A percentile compares a stretch with the other conserved stretches of the same genome.
Evolutionary conservation across 495 filamentous ascomycete genomes (phyloP).

Genomic region (Pyrenula aspistea): DNA sequence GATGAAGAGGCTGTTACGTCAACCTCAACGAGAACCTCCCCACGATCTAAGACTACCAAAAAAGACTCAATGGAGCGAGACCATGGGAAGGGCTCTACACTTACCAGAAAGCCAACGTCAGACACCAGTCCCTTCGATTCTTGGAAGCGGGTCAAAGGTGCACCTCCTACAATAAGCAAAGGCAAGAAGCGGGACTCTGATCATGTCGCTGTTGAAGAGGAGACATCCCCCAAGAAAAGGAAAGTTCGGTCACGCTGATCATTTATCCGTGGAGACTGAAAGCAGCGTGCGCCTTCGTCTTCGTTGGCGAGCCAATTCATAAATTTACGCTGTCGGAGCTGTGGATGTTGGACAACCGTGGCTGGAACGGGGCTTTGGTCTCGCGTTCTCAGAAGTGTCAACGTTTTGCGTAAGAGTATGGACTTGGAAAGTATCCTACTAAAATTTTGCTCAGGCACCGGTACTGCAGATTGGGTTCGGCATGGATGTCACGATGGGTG

Average conservation of each 20-base stretch:
- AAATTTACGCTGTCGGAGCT: too few species aligned
- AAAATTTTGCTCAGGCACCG: too few species aligned
- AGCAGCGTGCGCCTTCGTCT: too few species aligned
- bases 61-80: conserved; percentile 14
- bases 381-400: too few species aligned
- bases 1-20: conserved; percentile 1
- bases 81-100: conserved; percentile 30
- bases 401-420: too few species aligned
- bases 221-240: background rate
- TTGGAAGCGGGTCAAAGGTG: conserved; percentile 50
- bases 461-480: too few species aligned
- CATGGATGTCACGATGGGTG: too few species aligned
- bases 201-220: conserved; percentile 2
- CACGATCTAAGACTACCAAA: conserved; percentile 15
- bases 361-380: too few species aligned
- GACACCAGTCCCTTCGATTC: conserved; percentile 52
- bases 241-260: background rate
- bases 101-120: conserved; percentile 17
- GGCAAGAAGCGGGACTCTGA: conserved; percentile 22
- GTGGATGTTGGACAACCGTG: too few species aligned
- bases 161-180: conserved; percentile 12
- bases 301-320: too few species aligned
- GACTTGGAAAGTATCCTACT: too few species aligned
- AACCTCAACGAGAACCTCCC: conserved; percentile 12
- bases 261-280: too few species aligned